Percentiles rank a stretch among this genome's conserved stretches.
phyloP scores from a whole-genome alignment of 148 eudicot species.

The Oxyria digyna region DNA sequence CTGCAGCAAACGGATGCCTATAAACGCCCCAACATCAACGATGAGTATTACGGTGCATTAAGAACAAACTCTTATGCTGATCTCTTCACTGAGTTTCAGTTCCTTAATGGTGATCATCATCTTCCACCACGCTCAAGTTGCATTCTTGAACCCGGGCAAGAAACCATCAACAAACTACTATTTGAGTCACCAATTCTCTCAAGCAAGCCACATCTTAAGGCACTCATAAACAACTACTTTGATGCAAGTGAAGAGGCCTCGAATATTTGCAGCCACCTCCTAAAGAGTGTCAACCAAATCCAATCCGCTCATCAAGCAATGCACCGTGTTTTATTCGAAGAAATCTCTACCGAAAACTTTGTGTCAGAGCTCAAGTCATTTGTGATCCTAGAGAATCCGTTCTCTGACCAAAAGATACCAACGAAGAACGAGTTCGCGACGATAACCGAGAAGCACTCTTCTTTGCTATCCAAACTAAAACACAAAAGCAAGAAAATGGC shows the following conservation, averaged over 20 bases:
- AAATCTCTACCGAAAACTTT: constrained; percentile 1
- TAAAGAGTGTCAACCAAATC: constrained; percentile 21
- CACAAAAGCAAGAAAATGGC: constrained; percentile 25
- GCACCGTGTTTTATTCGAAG: constrained; percentile 6
- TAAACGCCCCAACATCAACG: constrained; percentile 26
- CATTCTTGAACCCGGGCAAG: constrained; percentile 37
- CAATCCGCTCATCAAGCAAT: constrained; percentile 17
- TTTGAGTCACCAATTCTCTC: constrained; percentile 17
- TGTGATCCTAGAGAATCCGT: constrained; percentile 15
- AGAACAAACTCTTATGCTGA: constrained; percentile 43
- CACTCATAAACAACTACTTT: constrained; percentile 30
- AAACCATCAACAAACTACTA: constrained; percentile 22
- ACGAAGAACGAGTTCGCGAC: constrained; percentile 18
- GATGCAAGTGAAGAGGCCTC: constrained; percentile 39
- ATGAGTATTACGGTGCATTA: constrained; percentile 33
- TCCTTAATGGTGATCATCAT: too few species aligned
- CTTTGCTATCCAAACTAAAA: constrained; percentile 19
- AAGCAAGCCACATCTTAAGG: constrained; percentile 24
- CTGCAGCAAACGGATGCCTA: neutral
- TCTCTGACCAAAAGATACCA: constrained; percentile 11
- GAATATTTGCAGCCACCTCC: constrained; percentile 30
- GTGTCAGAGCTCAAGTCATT: constrained; percentile 10
- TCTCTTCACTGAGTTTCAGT: constrained; percentile 30
- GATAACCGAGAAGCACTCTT: constrained; percentile 23
- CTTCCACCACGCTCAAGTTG: too few species aligned